Percentiles rank a stretch among this genome's conserved stretches.
These are phyloP conservation scores for Fennellomyces sp. DNA, from an alignment of 371 early-diverging fungal genomes.

Conservation along the genomic window DNA sequence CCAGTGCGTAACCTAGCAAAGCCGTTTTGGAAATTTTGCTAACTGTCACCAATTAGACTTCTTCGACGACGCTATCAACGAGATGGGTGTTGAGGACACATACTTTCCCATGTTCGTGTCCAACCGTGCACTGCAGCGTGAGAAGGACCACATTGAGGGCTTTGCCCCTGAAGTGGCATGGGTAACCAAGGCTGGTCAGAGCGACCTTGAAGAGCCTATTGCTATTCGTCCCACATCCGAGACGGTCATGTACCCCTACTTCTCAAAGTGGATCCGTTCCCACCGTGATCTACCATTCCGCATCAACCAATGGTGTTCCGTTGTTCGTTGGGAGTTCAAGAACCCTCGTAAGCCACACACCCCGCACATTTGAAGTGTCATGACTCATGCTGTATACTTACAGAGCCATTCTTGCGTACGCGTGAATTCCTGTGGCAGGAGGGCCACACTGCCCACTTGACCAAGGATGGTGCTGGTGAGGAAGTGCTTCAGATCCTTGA, in stretches of 20 bases:
- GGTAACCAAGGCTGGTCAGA: slow-evolving; percentile 98
- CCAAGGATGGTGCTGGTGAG: slow-evolving; percentile 87
- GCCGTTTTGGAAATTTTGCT: not conserved
- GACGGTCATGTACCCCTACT: slow-evolving; percentile 99
- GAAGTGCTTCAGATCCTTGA: slow-evolving; percentile 96
- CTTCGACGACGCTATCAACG: slow-evolving; percentile 92
- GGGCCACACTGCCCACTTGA: slow-evolving; percentile 99
- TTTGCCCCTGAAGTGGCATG: slow-evolving; percentile 99
- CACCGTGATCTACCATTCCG: slow-evolving; percentile 99
- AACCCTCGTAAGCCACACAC: slow-evolving; percentile 81
- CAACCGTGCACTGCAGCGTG: slow-evolving; percentile 88
- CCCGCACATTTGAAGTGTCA: not conserved
- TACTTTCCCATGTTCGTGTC: slow-evolving; percentile 99
- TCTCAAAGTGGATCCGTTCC: slow-evolving; percentile 98
- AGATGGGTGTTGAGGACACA: slow-evolving; percentile 96
- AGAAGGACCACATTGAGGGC: slow-evolving; percentile 99
- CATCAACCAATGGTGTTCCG: slow-evolving; percentile 99
- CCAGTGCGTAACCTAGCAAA: slow-evolving; percentile 55
- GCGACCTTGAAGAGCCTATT: slow-evolving; percentile 95
- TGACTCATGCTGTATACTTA: slow-evolving; percentile 1
- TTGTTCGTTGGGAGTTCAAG: slow-evolving; percentile 99
- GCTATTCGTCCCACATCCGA: slow-evolving; percentile 99
- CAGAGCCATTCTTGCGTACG: slow-evolving; percentile 98
- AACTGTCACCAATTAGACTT: slow-evolving; percentile 57
- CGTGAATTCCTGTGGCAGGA: slow-evolving; percentile 99